Conservation (phyloP, 2,329 filamentous ascomycete genomes). For the Microdochium bolleyi region DNA sequence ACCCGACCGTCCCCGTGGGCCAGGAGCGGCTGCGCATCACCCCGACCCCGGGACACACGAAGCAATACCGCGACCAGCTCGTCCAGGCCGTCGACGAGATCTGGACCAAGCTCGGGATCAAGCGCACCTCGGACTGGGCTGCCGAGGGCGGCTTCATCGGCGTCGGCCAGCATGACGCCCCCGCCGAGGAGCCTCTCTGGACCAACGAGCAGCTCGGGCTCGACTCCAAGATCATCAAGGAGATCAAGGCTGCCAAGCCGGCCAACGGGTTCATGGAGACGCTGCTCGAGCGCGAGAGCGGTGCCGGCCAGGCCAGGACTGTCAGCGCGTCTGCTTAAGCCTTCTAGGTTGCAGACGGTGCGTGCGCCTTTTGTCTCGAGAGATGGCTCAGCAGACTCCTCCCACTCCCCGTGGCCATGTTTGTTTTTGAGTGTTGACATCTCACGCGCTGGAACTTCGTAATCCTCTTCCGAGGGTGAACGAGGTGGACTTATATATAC, state of each 20-base stretch:
- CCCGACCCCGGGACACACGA: conserved; percentile 85
- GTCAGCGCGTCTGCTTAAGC: conserved; percentile 15
- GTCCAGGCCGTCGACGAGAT: conserved; percentile 78
- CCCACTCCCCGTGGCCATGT: not conserved
- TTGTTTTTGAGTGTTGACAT: not conserved
- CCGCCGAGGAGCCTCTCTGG: conserved; percentile 71
- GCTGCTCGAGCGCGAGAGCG: conserved; percentile 47
- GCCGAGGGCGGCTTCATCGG: conserved; percentile 89
- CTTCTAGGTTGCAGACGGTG: too few relatives aligned
- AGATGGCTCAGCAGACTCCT: not conserved
- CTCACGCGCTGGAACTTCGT: too few relatives aligned
- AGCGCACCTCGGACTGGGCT: conserved; percentile 89
- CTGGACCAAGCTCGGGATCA: conserved; percentile 82
- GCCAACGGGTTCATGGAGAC: conserved; percentile 40
- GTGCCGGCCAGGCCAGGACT: conserved; percentile 7
- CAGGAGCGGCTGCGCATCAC: conserved; percentile 95
- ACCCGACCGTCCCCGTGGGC: conserved; percentile 95
- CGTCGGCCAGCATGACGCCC: conserved; percentile 65
- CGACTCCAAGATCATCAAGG: conserved; percentile 49
- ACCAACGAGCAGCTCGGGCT: conserved; percentile 81
- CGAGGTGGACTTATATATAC: too few relatives aligned
- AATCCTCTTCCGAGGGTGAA: too few relatives aligned
- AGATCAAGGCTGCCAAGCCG: conserved; percentile 43
- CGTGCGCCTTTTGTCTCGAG: not conserved
- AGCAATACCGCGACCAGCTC: conserved; percentile 78